Evolutionary conservation across 192 early-diverging fungal genomes (phyloP), one percentile per base, ranked within the genome.

Genomic region (Geranomyces michiganensis): DNA sequence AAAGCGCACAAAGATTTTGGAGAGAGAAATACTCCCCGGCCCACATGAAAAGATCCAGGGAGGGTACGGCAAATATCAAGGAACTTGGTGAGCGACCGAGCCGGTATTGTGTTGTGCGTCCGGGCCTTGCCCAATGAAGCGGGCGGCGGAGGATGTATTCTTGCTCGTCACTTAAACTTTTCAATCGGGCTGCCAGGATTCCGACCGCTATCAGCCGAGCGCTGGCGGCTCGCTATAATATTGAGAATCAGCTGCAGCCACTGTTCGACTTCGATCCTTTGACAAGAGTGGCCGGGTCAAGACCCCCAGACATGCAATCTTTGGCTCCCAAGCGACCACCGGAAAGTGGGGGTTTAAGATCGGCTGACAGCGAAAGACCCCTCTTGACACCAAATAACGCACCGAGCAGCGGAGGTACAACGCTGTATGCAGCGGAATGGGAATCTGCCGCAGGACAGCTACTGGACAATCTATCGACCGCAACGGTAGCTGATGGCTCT

Each of bases 1-100:
- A 5, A 88, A 89, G 68, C 84, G 96, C 60, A 95, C 95, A 43
- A 90, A 94, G 65, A 96, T 96, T 65, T 81, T 98, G 48, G 96
- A 98, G 78, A 78, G 88, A 62, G 95, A 96, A 76, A 87, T 98
- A 1, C 86, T 92, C 59, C 86, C 81, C 1, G 94, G 93, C 26
- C 79, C 81, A 45, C 95, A 96, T 75, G 93, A 98, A 65, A 98
- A 98, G 73, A 90, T 98, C 19, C 96, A 98, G 72, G 96, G 95
- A 19, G 96, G 96, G 19, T 98, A 98, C 72, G 95, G 82, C 14
- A 83, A 82, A 47, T 82, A 77, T 59, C 82, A 83, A 67, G 82
- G 82, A 12, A 83, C 82, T 27, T 83, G 82, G 82, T 80, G 30
- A 44, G 78, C 51, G n/a, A 53, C 51, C 4, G 51, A 12, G 13